Base-by-base conservation (phyloP, 805 yeast species). In the Pichia eremophila region DNA sequence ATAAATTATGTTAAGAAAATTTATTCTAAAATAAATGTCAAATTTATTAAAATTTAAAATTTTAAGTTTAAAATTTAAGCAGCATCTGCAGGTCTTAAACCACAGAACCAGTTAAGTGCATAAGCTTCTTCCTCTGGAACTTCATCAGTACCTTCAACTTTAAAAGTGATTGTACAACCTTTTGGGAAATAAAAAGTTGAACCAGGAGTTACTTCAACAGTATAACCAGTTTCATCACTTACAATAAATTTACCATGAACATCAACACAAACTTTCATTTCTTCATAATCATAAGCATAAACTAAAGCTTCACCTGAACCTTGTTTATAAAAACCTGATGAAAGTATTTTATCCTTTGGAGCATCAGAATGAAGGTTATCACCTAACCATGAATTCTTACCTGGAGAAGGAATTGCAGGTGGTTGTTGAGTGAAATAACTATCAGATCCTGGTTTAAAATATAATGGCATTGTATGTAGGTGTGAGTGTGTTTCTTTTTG, bases 311-410 rank as follows among this genome's bases (percentile, higher is more conserved):
- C 80, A 50, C 88, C 88, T 47, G 69, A 68, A 63, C 79, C 83
- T 66, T 82, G 87, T 35, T 48, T 48, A 19, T 77, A 82, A 69
- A 82, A 81, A 45, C 89, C 89, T 61, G 81, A 71, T 17, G 81
- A 65, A 54, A 82, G 77, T 62, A 77, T 78, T 61, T 79, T 65
- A 44, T 77, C 86, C 44, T 69, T 63, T 56, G 78, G 79, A 46
- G 80, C 81, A 28, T 77, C 79, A 19, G 83, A 76, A 39, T 80
- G 72, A 66, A 77, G 77, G 52, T 72, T 69, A 59, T 82, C 89
- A 46, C 85, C 83, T 52, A 82, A 71, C 71, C 78, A 82, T 8
- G 88, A 74, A 65, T 82, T 82, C 70, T 73, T 76, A 51, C 83
- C 82, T 64, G 81, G 80, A 47, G 82, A 71, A 48, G 83, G 79